Evolutionary conservation across 2,329 filamentous ascomycete species (phyloP), one percentile per base, ranked within the genome.

Genomic region (Neopestalotiopsis clavispora): DNA sequence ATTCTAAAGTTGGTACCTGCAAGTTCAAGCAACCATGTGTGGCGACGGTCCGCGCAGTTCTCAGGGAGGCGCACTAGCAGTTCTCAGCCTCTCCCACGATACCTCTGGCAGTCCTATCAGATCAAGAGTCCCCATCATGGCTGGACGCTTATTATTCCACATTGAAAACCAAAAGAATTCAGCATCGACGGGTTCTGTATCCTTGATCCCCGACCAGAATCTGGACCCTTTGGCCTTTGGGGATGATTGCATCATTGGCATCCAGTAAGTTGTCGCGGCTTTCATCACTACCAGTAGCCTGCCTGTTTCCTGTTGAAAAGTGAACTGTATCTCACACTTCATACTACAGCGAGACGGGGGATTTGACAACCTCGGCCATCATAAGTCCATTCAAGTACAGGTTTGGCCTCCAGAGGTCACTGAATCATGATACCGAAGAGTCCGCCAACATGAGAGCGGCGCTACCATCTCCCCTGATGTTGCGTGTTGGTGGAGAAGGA

Each of bases 41-140:
- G 83, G 84, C 58, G 79, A 84, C 64, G 79, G 72, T 67, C 78
- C 80, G 12, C 78, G 81, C 68, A 75, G 79, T 61, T 81, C 83
- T 10, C 78, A 80, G 52, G 83, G 84, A 68, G 84, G 84, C 42
- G 84, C 84, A 17, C 79, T 86, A 64, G 84, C 78, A 7, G 82
- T 84, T 6, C 80, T 86, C 60, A 80, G 74, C 20, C 77, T 67
- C 20, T 67, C 56, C 2, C 52, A 60, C 20, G 52, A 57, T 66
- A 13, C 23, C 2, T 40, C 10, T 32, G 65, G 34, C 1, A 60
- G 30, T 14, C 23, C 52, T 5, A 78, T 52, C 76, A 76, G 10
- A 71, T 69, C 17, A 64, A 70, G 38, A 69, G 20, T 38, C 67
- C 67, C n/a, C 20, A 69, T 17, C 64, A 72, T 73, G 69, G 60